Evolutionary conservation across 306 rosid species (phyloP).

Genomic region (Rosa lucieae): DNA sequence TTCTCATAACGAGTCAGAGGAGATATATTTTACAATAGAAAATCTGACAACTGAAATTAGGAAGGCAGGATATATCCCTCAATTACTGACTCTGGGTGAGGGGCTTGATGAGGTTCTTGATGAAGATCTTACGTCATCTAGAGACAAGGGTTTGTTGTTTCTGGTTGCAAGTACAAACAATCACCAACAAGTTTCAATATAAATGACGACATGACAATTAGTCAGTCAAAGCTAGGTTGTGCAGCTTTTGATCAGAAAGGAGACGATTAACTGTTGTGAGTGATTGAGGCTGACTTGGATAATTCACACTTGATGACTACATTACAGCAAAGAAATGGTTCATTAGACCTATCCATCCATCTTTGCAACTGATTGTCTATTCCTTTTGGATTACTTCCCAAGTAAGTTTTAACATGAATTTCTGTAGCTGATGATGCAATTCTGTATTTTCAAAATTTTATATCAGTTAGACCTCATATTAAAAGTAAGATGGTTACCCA

Average conservation of each 20-base stretch:
- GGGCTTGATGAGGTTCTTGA: constrained; percentile 8
- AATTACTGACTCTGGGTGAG: neutral
- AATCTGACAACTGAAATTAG: constrained; percentile 25
- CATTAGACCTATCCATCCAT: neutral
- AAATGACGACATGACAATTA: neutral
- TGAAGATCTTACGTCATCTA: neutral
- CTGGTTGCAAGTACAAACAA: neutral
- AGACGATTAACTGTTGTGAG: neutral
- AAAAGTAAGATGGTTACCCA: neutral
- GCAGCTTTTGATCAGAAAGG: neutral
- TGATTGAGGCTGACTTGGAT: neutral
- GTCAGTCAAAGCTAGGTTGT: neutral
- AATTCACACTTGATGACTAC: neutral
- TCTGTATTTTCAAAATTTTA: neutral
- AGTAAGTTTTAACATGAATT: neutral
- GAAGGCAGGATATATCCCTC: constrained; percentile 25
- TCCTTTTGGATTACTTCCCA: neutral
- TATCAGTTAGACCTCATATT: neutral
- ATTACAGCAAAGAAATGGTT: neutral
- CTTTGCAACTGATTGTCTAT: neutral
- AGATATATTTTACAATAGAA: constrained; percentile 33
- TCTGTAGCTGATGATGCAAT: neutral
- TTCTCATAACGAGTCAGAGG: constrained; percentile 31
- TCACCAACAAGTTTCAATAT: too few relatives aligned
- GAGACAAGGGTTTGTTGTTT: neutral